Evolutionary conservation across 2,329 filamentous ascomycete genomes (phyloP), one percentile per base, ranked within the genome.

Genomic region (Camillea tinctor): DNA sequence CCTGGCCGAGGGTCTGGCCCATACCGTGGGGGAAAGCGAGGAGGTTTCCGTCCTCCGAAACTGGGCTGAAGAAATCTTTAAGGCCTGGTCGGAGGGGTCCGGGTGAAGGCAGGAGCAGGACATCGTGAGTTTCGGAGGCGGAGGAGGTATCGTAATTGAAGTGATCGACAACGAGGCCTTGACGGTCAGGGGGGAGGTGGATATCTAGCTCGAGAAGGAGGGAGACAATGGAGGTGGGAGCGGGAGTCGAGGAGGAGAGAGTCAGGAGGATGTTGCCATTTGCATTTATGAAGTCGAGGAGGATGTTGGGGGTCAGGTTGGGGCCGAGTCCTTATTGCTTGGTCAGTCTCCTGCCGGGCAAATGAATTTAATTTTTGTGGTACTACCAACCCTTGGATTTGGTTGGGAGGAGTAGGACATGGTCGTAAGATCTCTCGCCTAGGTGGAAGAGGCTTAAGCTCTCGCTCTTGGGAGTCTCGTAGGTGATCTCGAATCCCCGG

Each of bases 221-320:
- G 50, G 90, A 89, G 66, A 88, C 87, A 68, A 97, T 79, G 53
- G 91, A 87, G 57, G 85, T 87, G 15, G 94, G 88, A 2, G 90
- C 88, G 17, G 89, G 77, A 54, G 85, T 80, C 59, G 85, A 84
- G 66, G 91, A 88, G 36, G 93, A 93, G 64, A 97, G 88, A 26
- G 92, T 87, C 59, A 98, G 80, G 64, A 99, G 84, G 72, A 99
- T 86, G 79, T 99, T 99, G 75, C 95, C 95, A 60, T 95, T 83
- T 59, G 88, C 88, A 77, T 97, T 95, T 80, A 97, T 80, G 78
- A 97, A 99, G 69, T 98, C 87, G 75, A 98, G 84, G 67, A 99
- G 86, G 65, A 89, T 80, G 73, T 92, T 92, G 56, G 95, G 92
- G 2, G 92, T 94, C 74, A 99, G 80, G 68, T 90, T 88, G 65